These are phyloP conservation scores for Filobasidium floriforme DNA, from an alignment of 768 basidiomycete genomes.

Conservation along the genomic window DNA sequence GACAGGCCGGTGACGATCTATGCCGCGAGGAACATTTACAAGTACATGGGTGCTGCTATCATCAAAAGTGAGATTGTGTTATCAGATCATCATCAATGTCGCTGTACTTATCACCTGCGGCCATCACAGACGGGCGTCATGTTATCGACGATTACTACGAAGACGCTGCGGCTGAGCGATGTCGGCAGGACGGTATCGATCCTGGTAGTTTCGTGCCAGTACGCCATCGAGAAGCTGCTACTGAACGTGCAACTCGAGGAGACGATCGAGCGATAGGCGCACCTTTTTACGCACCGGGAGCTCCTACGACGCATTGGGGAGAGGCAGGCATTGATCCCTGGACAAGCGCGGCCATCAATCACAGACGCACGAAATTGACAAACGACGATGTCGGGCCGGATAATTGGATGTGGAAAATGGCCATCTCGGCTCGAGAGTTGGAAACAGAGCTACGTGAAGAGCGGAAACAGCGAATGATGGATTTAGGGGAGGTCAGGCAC, in stretches of 20 bases:
- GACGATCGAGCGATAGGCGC: conserved; percentile 48
- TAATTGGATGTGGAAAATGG: conserved; percentile 85
- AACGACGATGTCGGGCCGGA: conserved; percentile 76
- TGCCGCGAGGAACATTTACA: conserved; percentile 84
- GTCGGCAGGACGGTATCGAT: conserved; percentile 70
- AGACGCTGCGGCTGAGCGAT: conserved; percentile 66
- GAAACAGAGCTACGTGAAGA: conserved; percentile 49
- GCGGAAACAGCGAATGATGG: conserved; percentile 30
- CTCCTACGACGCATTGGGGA: conserved; percentile 87
- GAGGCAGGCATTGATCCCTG: conserved; percentile 75
- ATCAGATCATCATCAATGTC: no score
- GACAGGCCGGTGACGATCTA: conserved; percentile 65
- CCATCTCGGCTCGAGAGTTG: conserved; percentile 58
- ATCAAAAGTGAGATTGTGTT: conserved; percentile 59
- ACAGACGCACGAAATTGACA: conserved; percentile 67
- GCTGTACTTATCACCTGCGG: conserved; percentile 16
- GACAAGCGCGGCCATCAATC: conserved; percentile 78
- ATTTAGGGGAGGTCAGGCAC: conserved; percentile 7
- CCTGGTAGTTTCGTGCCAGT: conserved; percentile 62
- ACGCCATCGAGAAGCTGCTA: conserved; percentile 48
- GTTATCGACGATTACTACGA: conserved; percentile 95
- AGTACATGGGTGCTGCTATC: conserved; percentile 87
- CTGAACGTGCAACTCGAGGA: conserved; percentile 28
- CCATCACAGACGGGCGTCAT: conserved; percentile 70
- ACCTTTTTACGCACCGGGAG: conserved; percentile 83